A percentile compares a stretch with the other conserved stretches of the same genome.
These are phyloP conservation scores for Cyberlindnera subsufficiens DNA, from an alignment of 805 yeast genomes.

Conservation along the genomic window DNA sequence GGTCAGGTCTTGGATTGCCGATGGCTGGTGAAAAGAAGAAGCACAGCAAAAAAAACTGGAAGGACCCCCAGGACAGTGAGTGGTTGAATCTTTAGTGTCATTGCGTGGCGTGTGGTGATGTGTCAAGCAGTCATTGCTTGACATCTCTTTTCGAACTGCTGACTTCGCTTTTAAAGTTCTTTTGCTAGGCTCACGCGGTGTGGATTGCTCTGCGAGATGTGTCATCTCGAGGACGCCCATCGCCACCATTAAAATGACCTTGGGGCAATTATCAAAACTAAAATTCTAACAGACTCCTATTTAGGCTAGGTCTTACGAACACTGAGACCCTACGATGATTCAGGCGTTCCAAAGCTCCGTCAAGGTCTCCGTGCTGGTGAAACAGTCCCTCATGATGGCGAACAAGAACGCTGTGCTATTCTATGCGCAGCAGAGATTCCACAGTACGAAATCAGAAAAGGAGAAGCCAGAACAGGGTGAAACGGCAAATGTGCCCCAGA, in stretches of 20 bases:
- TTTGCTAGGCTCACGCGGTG: too few relatives aligned
- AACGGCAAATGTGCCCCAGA: slow-evolving; percentile 1
- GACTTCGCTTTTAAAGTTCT: too few relatives aligned
- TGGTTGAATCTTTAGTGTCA: too few relatives aligned
- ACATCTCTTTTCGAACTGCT: too few relatives aligned
- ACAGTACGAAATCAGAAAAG: neutral
- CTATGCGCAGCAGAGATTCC: slow-evolving; percentile 1
- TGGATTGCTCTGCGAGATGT: too few relatives aligned
- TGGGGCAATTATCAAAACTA: neutral
- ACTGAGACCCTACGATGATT: neutral
- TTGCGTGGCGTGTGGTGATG: too few relatives aligned
- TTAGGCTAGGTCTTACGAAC: neutral
- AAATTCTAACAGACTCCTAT: neutral
- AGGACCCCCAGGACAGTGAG: too few relatives aligned
- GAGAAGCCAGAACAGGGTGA: neutral
- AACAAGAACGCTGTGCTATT: neutral
- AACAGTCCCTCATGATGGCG: neutral
- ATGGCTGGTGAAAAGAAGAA: too few relatives aligned
- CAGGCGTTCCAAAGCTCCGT: neutral
- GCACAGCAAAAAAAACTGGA: too few relatives aligned
- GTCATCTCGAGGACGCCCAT: too few relatives aligned
- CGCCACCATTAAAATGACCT: neutral
- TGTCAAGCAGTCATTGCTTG: too few relatives aligned
- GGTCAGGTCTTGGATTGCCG: too few relatives aligned
- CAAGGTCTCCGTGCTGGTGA: neutral